Conservation (phyloP, 192 early-diverging fungal species). For the Dissophora globulifera region DNA sequence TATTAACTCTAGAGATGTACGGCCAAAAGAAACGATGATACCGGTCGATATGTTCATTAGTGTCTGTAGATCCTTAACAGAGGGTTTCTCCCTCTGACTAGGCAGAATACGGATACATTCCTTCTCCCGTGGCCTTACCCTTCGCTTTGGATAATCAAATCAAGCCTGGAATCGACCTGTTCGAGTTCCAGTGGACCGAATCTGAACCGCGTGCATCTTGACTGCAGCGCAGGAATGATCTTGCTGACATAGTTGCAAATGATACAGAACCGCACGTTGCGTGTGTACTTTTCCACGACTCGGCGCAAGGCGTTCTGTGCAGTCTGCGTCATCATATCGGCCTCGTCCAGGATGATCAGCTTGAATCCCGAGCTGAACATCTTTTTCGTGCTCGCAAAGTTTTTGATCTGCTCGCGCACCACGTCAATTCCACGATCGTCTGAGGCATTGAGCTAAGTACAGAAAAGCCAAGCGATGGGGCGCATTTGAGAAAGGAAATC, state of each 20-base stretch:
- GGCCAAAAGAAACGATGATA: background rate
- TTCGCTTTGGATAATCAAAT: conserved; percentile 77
- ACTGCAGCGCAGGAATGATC: conserved; percentile 97
- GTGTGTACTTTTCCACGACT: conserved; percentile 98
- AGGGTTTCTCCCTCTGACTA: no score
- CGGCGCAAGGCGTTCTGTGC: conserved; percentile 94
- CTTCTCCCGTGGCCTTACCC: no score
- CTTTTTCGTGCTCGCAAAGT: conserved; percentile 94
- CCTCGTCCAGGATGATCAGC: conserved; percentile 97
- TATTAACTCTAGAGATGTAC: conserved; percentile 68
- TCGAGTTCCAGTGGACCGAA: conserved; percentile 87
- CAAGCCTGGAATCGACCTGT: conserved; percentile 83
- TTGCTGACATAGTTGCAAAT: conserved; percentile 99
- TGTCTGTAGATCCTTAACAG: no score
- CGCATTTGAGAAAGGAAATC: no score
- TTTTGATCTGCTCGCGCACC: conserved; percentile 98
- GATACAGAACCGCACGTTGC: conserved; percentile 97
- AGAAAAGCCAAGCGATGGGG: background rate
- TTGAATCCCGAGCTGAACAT: conserved; percentile 95
- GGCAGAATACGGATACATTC: no score
- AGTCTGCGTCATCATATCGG: conserved; percentile 93
- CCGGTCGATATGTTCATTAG: no score
- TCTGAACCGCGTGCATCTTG: conserved; percentile 97
- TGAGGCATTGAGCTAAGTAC: conserved; percentile 88
- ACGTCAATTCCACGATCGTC: conserved; percentile 99